phyloP scores from a whole-genome alignment of 805 yeast species.

The Saturnispora halmiae region DNA sequence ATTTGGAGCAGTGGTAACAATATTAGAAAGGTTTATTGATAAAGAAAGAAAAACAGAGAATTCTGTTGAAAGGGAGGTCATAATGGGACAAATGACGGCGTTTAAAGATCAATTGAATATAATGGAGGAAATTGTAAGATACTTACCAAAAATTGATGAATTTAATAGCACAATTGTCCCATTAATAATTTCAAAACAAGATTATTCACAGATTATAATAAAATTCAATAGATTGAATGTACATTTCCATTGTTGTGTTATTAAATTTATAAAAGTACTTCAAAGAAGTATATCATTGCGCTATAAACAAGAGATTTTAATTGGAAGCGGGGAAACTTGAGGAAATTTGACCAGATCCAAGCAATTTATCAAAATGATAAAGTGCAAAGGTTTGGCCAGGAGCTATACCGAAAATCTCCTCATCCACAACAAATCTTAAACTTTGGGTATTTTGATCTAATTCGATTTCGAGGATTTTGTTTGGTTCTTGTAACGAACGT shows the following conservation, averaged over 20 bases:
- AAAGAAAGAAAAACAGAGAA: neutral
- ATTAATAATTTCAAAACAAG: neutral
- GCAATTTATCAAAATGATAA: slow-evolving; percentile 53
- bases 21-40: neutral
- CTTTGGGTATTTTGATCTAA: slow-evolving; percentile 9
- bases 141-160: slow-evolving; percentile 1
- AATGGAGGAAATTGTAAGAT: neutral
- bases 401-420: slow-evolving; percentile 63
- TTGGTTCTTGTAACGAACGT: slow-evolving; percentile 63
- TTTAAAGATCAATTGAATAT: neutral
- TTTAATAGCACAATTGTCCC: neutral
- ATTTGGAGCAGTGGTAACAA: neutral
- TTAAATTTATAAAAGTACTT: slow-evolving; percentile 13
- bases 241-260: neutral
- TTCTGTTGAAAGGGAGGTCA: neutral
- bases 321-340: slow-evolving; percentile 5
- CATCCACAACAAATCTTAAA: slow-evolving; percentile 33
- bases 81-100: neutral
- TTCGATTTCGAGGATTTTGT: slow-evolving; percentile 19
- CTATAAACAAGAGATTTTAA: slow-evolving; percentile 7
- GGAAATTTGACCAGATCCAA: slow-evolving; percentile 51
- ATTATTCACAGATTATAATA: neutral
- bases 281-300: slow-evolving; percentile 2
- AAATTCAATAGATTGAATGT: neutral
- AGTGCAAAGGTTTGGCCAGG: slow-evolving; percentile 82